Conservation (phyloP, 805 yeast genomes). For the Pichia exigua region DNA sequence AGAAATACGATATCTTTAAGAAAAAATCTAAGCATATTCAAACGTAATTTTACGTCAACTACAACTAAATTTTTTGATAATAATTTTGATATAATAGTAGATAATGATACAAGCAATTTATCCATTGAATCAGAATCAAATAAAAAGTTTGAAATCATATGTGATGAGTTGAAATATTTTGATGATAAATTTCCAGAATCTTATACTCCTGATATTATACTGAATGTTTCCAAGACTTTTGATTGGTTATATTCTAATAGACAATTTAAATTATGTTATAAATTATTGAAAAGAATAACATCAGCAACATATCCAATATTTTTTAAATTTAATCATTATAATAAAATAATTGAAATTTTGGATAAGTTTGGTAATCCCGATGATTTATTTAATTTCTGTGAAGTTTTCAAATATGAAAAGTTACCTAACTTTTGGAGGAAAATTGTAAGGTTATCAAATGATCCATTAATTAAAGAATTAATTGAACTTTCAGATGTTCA, state of each 20-base stretch:
- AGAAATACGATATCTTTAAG: not conserved
- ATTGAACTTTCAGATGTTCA: not conserved
- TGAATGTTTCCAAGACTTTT: conserved; percentile 14
- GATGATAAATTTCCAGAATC: conserved; percentile 5
- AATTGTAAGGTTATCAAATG: conserved; percentile 1
- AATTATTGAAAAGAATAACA: conserved; percentile 3
- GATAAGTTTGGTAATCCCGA: conserved; percentile 18
- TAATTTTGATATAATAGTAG: conserved; percentile 17
- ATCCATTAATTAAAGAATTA: conserved; percentile 2
- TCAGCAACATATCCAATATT: conserved; percentile 8
- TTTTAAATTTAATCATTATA: conserved; percentile 12
- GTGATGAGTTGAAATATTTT: conserved; percentile 2
- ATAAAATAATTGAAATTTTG: conserved; percentile 13
- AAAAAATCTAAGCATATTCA: conserved; percentile 5
- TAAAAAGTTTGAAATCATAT: not conserved
- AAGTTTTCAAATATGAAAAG: conserved; percentile 10
- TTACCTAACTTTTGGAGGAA: conserved; percentile 9
- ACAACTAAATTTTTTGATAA: conserved; percentile 20
- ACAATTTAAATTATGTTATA: conserved; percentile 10
- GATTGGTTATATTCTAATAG: conserved; percentile 18
- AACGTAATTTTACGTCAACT: conserved; percentile 18
- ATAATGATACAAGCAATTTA: conserved; percentile 5
- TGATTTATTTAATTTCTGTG: conserved; percentile 15
- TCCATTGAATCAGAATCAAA: conserved; percentile 10
- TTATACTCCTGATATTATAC: conserved; percentile 6